Evolutionary conservation across 805 yeast genomes (phyloP).

Genomic region (Metschnikowia proteae): DNA sequence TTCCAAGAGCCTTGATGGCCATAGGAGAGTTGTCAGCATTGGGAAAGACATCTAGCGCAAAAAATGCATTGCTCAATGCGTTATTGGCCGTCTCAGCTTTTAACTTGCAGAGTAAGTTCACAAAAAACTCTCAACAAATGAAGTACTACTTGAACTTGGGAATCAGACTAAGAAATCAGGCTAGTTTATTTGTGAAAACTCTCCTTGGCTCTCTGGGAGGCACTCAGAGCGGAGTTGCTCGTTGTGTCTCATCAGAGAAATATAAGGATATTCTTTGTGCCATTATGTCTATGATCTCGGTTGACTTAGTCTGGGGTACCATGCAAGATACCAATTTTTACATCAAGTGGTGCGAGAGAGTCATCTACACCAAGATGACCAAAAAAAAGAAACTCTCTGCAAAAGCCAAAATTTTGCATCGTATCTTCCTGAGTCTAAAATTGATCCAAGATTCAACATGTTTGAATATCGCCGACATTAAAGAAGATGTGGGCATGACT

Average conservation of each 20-base stretch:
- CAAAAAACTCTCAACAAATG: slow-evolving; percentile 62
- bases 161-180: slow-evolving; percentile 69
- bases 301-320: slow-evolving; percentile 87
- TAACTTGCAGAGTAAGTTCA: slow-evolving; percentile 69
- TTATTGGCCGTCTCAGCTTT: slow-evolving; percentile 78
- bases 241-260: slow-evolving; percentile 51
- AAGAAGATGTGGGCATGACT: slow-evolving; percentile 29
- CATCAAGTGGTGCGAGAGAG: slow-evolving; percentile 70
- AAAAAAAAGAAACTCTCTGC: slow-evolving; percentile 62
- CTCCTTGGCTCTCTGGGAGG: slow-evolving; percentile 41
- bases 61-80: slow-evolving; percentile 75
- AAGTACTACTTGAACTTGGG: slow-evolving; percentile 70
- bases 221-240: slow-evolving; percentile 41
- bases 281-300: slow-evolving; percentile 78
- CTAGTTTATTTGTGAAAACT: slow-evolving; percentile 59
- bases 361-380: slow-evolving; percentile 65
- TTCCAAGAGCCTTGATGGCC: slow-evolving; percentile 78
- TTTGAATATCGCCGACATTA: slow-evolving; percentile 32
- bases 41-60: slow-evolving; percentile 71
- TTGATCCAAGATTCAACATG: slow-evolving; percentile 76
- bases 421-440: slow-evolving; percentile 72
- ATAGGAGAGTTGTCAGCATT: slow-evolving; percentile 74
- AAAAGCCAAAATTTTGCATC: slow-evolving; percentile 72
- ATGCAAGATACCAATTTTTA: slow-evolving; percentile 81
- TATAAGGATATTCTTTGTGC: slow-evolving; percentile 84